Percentiles rank a stretch among this genome's conserved stretches.
Evolutionary conservation across 371 early-diverging fungal genomes (phyloP).

Genomic region (Mortierella sp.): DNA sequence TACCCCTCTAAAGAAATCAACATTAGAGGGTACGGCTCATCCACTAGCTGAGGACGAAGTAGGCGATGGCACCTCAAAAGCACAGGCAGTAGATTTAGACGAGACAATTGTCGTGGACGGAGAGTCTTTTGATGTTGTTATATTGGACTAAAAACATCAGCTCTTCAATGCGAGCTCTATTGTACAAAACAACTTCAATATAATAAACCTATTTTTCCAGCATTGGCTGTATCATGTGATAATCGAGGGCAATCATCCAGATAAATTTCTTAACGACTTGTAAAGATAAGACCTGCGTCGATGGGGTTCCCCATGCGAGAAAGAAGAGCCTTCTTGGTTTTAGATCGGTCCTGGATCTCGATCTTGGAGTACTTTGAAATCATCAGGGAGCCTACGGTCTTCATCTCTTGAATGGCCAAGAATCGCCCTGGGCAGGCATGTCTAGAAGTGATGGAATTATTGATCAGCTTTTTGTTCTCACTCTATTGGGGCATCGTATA

Average conservation of each 20-base stretch:
- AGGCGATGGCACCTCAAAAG: conserved; percentile 36
- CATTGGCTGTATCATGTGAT: too few species aligned
- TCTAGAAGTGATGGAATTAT: conserved; percentile 6
- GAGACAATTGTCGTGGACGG: conserved; percentile 43
- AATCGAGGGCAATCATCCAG: too few species aligned
- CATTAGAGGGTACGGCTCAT: conserved; percentile 25
- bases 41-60: conserved; percentile 19
- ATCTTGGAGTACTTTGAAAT: conserved; percentile 41
- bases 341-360: conserved; percentile 34
- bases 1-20: conserved; percentile 28
- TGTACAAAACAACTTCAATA: neutral
- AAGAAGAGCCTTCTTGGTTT: conserved; percentile 13
- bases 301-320: conserved; percentile 24
- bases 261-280: too few species aligned
- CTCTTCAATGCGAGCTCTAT: too few species aligned
- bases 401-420: conserved; percentile 47
- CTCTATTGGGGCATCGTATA: neutral
- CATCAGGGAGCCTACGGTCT: conserved; percentile 31
- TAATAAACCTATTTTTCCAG: neutral
- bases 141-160: conserved; percentile 18
- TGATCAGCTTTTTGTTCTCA: too few species aligned
- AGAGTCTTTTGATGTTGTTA: conserved; percentile 33
- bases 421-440: conserved; percentile 62
- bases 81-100: conserved; percentile 41
- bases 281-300: conserved; percentile 29